phyloP scores from a whole-genome alignment of 257 asterid genomes.

The Paraleonurus japonicus region DNA sequence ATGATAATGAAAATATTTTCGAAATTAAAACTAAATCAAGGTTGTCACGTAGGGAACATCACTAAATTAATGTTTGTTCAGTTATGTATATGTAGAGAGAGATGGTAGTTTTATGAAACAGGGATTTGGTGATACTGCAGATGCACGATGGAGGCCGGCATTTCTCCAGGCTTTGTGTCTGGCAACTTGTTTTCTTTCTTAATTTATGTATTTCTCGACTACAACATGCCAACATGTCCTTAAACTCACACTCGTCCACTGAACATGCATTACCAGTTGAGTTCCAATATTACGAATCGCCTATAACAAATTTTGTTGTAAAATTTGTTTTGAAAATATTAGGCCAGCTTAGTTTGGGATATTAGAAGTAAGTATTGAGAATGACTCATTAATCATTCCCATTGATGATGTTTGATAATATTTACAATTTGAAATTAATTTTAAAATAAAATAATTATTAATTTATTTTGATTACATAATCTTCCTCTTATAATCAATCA shows the following conservation, averaged over 20 bases:
- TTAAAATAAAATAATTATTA: too few relatives aligned
- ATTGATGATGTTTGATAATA: too few relatives aligned
- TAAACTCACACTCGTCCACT: neutral
- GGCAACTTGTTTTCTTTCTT: neutral
- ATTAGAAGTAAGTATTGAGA: too few relatives aligned
- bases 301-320: too few relatives aligned
- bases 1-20: neutral
- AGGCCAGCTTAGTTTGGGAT: too few relatives aligned
- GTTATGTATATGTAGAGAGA: neutral
- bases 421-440: too few relatives aligned
- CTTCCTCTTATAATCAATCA: too few relatives aligned
- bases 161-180: conserved; percentile 16
- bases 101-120: neutral
- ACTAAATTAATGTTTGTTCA: conserved; percentile 10
- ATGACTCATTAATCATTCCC: too few relatives aligned
- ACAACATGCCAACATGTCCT: conserved; percentile 27
- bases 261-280: too few relatives aligned
- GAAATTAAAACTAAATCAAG: neutral
- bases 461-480: too few relatives aligned
- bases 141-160: conserved; percentile 29
- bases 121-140: conserved; percentile 19
- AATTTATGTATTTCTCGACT: neutral
- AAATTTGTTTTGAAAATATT: too few relatives aligned
- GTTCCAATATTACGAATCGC: too few relatives aligned
- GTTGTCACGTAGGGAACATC: conserved; percentile 28